Percentiles rank a stretch among this genome's conserved stretches.
phyloP scores from a whole-genome alignment of 306 rosid genomes.

The Rosa rugosa region DNA sequence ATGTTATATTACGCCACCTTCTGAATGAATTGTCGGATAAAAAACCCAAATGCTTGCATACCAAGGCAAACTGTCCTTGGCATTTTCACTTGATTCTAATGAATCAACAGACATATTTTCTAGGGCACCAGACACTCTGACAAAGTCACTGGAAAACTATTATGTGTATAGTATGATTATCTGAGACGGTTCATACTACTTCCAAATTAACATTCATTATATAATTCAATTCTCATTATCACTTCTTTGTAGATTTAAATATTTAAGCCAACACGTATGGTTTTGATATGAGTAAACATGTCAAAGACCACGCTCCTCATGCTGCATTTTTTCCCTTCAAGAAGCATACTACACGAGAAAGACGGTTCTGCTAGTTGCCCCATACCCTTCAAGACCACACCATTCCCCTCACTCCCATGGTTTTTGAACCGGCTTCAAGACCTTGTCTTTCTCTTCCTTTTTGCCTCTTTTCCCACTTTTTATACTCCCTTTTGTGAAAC shows the following conservation, averaged over 20 bases:
- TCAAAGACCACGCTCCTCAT: background rate
- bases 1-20: background rate
- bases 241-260: background rate
- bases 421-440: too few relatives aligned
- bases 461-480: too few relatives aligned
- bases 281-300: background rate
- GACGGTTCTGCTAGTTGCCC: constrained; percentile 1
- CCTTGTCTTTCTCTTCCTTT: too few relatives aligned
- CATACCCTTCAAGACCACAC: background rate
- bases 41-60: background rate
- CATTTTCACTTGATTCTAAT: background rate
- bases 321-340: background rate
- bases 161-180: background rate
- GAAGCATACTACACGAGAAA: background rate
- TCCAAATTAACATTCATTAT: background rate
- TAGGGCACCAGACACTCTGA: background rate
- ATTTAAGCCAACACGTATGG: background rate
- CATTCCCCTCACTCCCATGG: too few relatives aligned
- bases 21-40: background rate
- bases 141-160: background rate
- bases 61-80: background rate
- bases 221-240: background rate
- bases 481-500: too few relatives aligned
- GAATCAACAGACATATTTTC: background rate
- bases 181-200: background rate